Base-by-base conservation (phyloP, 1,139 yeast species). In the Magnusiomyces fungicola region DNA sequence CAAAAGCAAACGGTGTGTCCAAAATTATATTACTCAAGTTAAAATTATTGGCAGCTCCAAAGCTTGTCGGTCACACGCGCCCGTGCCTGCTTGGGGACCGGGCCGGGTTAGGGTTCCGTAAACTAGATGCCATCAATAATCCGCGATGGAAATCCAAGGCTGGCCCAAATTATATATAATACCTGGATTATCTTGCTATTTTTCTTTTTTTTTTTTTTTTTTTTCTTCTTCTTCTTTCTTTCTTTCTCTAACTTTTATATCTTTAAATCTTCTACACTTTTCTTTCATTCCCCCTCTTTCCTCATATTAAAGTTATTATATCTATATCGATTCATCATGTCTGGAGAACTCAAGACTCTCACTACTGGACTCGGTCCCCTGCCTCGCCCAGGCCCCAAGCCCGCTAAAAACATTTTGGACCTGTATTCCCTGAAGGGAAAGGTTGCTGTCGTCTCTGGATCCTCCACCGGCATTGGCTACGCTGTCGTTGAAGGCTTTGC, bases 361-460 rank as follows among this genome's bases (percentile, higher is more conserved):
- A 53, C 58, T 53, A 67, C 69, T 38, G 69, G 67, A 14, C 55
- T 67, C 41, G 62, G 63, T 19, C 70, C 71, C 18, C 58, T 67
- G 22, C 71, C 71, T 49, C 54, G 49, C 29, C 58, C 59, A 27
- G 46, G 51, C 27, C 71, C 71, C 37, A 56, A 61, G 55, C 62
- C 66, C 32, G 60, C 64, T 18, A 29, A 57, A 39, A 59, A 60
- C 53, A 67, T 68, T 43, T 44, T 58, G 51, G 69, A 65, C 57
- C 55, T 63, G 50, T 67, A 67, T 58, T 65, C 69, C 0, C 72
- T 86, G 55, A 84, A 82, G 71, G 95, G 95, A 21, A 86, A 85
- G 66, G 87, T 84, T 19, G 95, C 95, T 50, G 79, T 88, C n/a
- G 79, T 88, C 53, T 85, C 96, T 19, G 96, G 96, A 32, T 83